phyloP scores from a whole-genome alignment of 2,329 filamentous ascomycete species.

The Cadophora gregata region DNA sequence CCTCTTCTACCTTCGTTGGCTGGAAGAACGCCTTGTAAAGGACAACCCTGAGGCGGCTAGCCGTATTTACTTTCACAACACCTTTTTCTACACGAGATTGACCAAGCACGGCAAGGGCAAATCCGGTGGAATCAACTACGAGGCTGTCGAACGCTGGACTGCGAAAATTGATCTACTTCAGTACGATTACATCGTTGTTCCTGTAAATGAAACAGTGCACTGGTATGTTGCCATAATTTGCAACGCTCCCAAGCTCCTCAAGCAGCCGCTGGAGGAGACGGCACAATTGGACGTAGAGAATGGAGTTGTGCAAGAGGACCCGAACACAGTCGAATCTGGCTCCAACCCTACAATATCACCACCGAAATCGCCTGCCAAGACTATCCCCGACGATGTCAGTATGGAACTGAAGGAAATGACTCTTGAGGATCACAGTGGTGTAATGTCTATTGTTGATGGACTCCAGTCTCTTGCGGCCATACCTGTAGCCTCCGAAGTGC shows the following conservation, averaged over 20 bases:
- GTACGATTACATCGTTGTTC: slow-evolving; percentile 89
- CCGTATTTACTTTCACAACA: slow-evolving; percentile 87
- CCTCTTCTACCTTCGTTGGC: slow-evolving; percentile 80
- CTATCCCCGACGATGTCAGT: slow-evolving; percentile 12
- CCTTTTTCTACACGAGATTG: slow-evolving; percentile 85
- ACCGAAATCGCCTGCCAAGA: not conserved
- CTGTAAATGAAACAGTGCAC: slow-evolving; percentile 85
- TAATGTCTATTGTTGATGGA: not conserved
- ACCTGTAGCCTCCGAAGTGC: not conserved
- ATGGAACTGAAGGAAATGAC: slow-evolving; percentile 25
- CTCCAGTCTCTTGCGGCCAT: not conserved
- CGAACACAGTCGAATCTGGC: not conserved
- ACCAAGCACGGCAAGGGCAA: slow-evolving; percentile 61
- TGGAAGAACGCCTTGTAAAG: slow-evolving; percentile 65
- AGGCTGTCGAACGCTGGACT: slow-evolving; percentile 87
- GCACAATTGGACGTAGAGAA: not conserved
- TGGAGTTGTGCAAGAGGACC: not conserved
- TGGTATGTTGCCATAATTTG: slow-evolving; percentile 98
- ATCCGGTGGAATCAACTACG: slow-evolving; percentile 74
- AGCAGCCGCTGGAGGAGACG: slow-evolving; percentile 25
- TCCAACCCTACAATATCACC: not conserved
- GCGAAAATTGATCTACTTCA: slow-evolving; percentile 81
- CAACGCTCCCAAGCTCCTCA: slow-evolving; percentile 73
- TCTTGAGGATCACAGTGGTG: slow-evolving; percentile 19
- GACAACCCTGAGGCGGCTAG: slow-evolving; percentile 61